Evolutionary conservation across 257 asterid genomes (phyloP).

Genomic region (Solanum chaucha): DNA sequence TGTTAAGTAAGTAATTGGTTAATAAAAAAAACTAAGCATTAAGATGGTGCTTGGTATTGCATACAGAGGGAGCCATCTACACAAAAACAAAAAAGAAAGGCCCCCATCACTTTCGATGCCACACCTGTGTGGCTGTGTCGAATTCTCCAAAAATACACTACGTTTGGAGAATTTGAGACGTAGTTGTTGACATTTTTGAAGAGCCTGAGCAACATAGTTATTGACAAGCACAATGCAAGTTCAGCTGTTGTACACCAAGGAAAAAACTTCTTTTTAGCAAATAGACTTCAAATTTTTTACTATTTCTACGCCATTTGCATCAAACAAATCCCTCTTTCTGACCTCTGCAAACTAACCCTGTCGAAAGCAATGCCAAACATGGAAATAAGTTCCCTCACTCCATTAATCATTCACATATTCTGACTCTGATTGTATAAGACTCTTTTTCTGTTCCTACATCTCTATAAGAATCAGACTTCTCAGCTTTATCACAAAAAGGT

Average conservation of each 20-base stretch:
- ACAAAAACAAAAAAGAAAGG: not conserved
- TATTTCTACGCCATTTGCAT: not conserved
- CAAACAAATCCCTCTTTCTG: not conserved
- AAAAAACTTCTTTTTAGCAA: not conserved
- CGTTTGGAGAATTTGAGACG: not conserved
- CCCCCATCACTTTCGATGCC: not conserved
- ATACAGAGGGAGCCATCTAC: not conserved
- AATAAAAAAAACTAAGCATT: not conserved
- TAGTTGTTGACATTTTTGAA: not conserved
- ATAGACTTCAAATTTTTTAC: not conserved
- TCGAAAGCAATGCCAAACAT: not conserved
- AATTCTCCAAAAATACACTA: not conserved
- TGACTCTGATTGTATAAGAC: not conserved
- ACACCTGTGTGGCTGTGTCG: not conserved
- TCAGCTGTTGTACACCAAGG: not conserved
- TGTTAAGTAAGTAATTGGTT: not conserved
- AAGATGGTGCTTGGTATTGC: not conserved
- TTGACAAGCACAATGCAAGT: not conserved
- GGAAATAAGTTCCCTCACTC: not conserved
- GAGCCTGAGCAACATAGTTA: not conserved
- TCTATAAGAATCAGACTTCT: not conserved
- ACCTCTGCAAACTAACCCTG: not conserved
- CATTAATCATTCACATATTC: not conserved
- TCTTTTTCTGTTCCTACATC: not conserved
- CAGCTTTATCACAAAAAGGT: not conserved